Evolutionary conservation across 495 filamentous ascomycete genomes (phyloP), one percentile per base, ranked within the genome.

Genomic region (Aspergillus nidulans): DNA sequence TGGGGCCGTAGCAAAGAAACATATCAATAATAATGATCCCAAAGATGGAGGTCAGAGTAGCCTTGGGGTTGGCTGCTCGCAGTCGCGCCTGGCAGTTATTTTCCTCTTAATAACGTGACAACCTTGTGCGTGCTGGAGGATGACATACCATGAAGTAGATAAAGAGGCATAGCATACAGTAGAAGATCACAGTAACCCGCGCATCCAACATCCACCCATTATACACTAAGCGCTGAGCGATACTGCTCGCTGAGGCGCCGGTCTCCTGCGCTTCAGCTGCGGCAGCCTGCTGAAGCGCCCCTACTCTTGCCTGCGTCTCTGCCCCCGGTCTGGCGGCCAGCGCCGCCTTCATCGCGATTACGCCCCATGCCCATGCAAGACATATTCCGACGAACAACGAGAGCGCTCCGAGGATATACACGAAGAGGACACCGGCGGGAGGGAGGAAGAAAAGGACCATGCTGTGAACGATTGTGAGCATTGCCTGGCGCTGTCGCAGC

Each of bases 321-420:
- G 67, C 65, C 18, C 62, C 63, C 6, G 72, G 67, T 32, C 73
- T 59, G 19, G 69, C 72, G 2, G 73, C 73, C 32, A 59, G 46
- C 5, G 70, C 71, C 12, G 73, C 73, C 45, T 73, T 74, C 70
- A 70, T 73, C 10, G 60, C 56, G 52, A 76, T 69, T 13, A 72
- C 63, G 49, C 73, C 73, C 73, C 73, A 76, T 40, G 56, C 71
- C 71, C 73, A 74, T 56, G 70, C 69, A 0, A 70, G 26, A 7
- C 59, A 69, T 49, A 76, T 70, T 2, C 73, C 73, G 21, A 74
- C 1, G 8, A 70, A 54, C 7, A 76, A 61, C 19, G 72, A 66
- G 3, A 74, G 10, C 1, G 62, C 41, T 26, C 53, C 70, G 18
- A 76, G 58, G 16, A 76, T 60, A 47, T 70, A 70, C 28, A 76